A percentile compares a stretch with the other conserved stretches of the same genome.
phyloP scores from a whole-genome alignment of 257 asterid species.

The Penstemon barbatus region DNA sequence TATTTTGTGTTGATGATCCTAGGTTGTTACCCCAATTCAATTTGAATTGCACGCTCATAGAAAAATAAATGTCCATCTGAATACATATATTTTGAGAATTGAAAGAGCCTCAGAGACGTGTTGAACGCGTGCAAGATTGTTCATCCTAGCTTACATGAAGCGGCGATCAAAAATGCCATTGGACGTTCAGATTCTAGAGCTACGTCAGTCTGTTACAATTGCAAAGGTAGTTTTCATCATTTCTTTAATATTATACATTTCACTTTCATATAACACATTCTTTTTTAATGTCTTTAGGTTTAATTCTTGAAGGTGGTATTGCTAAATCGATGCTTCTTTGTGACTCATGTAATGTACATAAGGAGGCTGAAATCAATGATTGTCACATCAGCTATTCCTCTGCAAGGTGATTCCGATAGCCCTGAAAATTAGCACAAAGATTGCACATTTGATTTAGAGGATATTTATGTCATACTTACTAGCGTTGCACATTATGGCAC shows the following conservation, averaged over 20 bases:
- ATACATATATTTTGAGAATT: too few relatives aligned
- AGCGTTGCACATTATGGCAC: not conserved
- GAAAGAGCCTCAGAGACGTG: too few relatives aligned
- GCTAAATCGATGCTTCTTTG: conserved; percentile 55
- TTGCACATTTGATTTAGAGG: conserved; percentile 11
- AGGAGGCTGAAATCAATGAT: conserved; percentile 42
- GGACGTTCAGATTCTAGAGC: too few relatives aligned
- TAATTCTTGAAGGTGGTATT: conserved; percentile 46
- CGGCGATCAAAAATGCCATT: too few relatives aligned
- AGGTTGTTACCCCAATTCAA: too few relatives aligned
- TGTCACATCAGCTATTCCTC: conserved; percentile 35
- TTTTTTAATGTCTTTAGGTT: conserved; percentile 33
- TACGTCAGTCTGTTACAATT: too few relatives aligned
- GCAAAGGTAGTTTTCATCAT: too few relatives aligned
- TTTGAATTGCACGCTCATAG: too few relatives aligned
- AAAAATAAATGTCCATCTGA: too few relatives aligned
- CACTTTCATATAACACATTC: conserved; percentile 6
- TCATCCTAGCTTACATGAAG: too few relatives aligned
- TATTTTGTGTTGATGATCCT: too few relatives aligned
- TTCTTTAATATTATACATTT: not conserved
- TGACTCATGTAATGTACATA: conserved; percentile 44
- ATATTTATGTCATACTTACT: not conserved
- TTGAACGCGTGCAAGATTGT: too few relatives aligned
- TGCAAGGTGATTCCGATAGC: conserved; percentile 44
- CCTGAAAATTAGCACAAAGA: not conserved